Base-by-base conservation (phyloP, 2,329 filamentous ascomycete species). In the Neonectria magnoliae region DNA sequence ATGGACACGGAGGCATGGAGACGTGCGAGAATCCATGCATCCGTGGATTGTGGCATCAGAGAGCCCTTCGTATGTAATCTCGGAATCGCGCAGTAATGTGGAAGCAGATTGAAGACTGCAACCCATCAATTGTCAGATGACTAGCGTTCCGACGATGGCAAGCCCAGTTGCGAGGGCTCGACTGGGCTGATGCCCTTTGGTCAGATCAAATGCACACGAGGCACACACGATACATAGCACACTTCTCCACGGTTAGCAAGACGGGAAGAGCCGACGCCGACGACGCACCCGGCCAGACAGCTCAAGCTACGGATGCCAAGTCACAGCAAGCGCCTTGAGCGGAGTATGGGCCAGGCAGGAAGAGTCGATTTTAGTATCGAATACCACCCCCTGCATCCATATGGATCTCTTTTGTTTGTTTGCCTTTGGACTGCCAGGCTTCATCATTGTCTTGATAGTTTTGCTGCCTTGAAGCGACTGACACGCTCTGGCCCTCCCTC, bases 381-480 rank as follows among this genome's bases (percentile, higher is more conserved):
- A 62, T 71, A 65, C 70, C 57, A 53, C 64, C 66, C 58, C 62
- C 62, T 56, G 51, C 44, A 64, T 53, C 67, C 54, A 61, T 54
- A 51, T 60, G 33, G 38, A 55, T 50, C 53, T 38, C 5, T 36
- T 52, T 48, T 48, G 20, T 36, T 50, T 62, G 63, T 66, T 69
- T 66, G 64, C 61, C 60, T 50, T 61, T 62, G 53, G 45, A 53
- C 62, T 38, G 47, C 44, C 44, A 20, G 13, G 10, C 36, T 51
- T 36, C 54, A 60, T 73, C 60, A 88, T 64, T 84, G 81, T 74
- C 79, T 84, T 29, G 85, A 85, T 60, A 93, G 79, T 67, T 89
- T 85, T 2, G 91, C 91, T 53, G 91, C 90, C 81, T 89, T 92
- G 81, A 94, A 94, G 66, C 89, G 87, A 81, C 91, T 93, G 68